A percentile compares a stretch with the other conserved stretches of the same genome.
phyloP scores from a whole-genome alignment of 192 early-diverging fungal species.

The Coemansia pectinata region DNA sequence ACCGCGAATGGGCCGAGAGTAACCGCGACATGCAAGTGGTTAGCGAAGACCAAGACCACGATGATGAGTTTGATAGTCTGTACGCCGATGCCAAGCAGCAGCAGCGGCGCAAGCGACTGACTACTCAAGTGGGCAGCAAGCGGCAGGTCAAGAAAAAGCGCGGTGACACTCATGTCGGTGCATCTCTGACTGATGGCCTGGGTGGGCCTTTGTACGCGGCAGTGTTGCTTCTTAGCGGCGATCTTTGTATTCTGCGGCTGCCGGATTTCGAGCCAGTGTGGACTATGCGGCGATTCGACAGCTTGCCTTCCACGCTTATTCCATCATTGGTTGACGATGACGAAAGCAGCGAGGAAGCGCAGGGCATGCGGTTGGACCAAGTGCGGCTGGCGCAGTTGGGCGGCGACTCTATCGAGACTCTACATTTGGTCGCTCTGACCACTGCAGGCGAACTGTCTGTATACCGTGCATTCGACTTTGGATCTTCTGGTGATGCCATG shows the following conservation, averaged over 20 bases:
- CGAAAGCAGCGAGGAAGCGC: conserved; percentile 7
- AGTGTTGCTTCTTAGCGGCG: conserved; percentile 15
- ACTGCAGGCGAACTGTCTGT: conserved; percentile 41
- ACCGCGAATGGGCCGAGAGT: conserved; percentile 35
- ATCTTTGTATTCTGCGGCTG: conserved; percentile 30
- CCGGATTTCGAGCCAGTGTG: conserved; percentile 41
- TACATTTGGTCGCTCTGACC: conserved; percentile 32
- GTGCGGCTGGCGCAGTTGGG: conserved; percentile 39
- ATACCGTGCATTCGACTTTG: conserved; percentile 45
- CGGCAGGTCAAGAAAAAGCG: conserved; percentile 14
- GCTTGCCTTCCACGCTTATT: conserved; percentile 27
- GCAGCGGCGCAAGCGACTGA: conserved; percentile 17
- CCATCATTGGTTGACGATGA: neutral
- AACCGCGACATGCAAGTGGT: conserved; percentile 16
- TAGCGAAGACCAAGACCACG: conserved; percentile 3
- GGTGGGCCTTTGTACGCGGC: conserved; percentile 22
- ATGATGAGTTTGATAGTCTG: conserved; percentile 39
- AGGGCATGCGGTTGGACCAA: conserved; percentile 27
- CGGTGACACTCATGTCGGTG: neutral
- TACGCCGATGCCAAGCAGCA: conserved; percentile 28
- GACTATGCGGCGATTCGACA: conserved; percentile 34
- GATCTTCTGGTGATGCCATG: conserved; percentile 4
- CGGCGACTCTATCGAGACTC: conserved; percentile 22
- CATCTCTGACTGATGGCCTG: neutral
- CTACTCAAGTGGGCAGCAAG: conserved; percentile 1